Base-by-base conservation (phyloP, 306 rosid genomes). In the Pueraria montana region DNA sequence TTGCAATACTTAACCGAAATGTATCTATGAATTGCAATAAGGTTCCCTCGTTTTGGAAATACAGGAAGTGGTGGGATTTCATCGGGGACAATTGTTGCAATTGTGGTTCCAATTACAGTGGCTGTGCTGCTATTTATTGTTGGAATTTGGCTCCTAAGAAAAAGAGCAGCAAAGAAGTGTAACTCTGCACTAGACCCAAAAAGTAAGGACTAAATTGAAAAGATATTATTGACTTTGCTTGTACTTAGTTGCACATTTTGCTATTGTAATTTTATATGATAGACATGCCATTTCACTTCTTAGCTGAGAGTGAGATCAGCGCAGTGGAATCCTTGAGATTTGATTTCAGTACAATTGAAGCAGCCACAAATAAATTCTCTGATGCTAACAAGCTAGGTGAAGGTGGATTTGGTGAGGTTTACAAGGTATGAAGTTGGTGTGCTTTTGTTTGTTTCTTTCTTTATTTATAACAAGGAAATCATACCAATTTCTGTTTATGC, bases 361-460 rank as follows among this genome's bases (percentile, higher is more conserved):
- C 73, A 0, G 89, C 92, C 40, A 89, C 91, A 11, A 30, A 75
- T 50, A 82, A 86, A 3, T 91, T 91, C 43, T 86, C 90, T 6
- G 70, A 32, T 12, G 87, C 80, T 11, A 84, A 86, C 78, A 86
- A 84, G 79, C 38, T 91, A 10, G 94, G 89, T 5, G 86, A 74
- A 80, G 94, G 94, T 32, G 92, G 92, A 43, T 87, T 89, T 78
- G 90, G 91, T 7, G 79, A 18, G 56, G 92, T 89, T 68, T 91
- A 66, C 85, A 87, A 89, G 89, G 94, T 91, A 82, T 13, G 43
- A 18, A 71, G 27, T 46, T 24, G 18, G 53, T n/a, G n/a, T n/a
- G n/a, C n/a, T n/a, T n/a, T n/a, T n/a, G n/a, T n/a, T 30, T 67
- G 42, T 32, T 80, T 79, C 55, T 32, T 83, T 79, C 55, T 77